Evolutionary conservation across 2,329 filamentous ascomycete species (phyloP), one percentile per base, ranked within the genome.

Genomic region (Microsporum canis): DNA sequence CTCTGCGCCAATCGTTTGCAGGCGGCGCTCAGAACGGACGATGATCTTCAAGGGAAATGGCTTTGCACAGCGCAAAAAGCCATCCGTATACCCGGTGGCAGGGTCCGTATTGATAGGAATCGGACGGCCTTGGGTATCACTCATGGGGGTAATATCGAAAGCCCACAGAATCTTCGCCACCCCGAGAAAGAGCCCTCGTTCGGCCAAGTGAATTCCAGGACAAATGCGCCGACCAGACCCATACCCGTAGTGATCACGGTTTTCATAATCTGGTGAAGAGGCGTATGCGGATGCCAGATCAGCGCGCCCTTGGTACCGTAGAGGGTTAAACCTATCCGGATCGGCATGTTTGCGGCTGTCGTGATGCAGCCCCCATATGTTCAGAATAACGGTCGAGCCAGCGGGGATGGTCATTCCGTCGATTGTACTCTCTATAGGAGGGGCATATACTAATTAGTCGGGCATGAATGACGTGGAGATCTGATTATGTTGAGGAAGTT

Each of bases 151-250:
- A 49, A 68, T 63, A 7, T 65, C 57, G 55, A 72, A 73, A 0
- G 67, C 81, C 82, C 82, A 85, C 0, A 85, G 67, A 0, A 81
- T 70, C 1, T 78, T 75, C 0, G 79, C 73, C 23, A 81, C 76
- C 49, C 73, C 76, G 1, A 80, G 68, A 7, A 75, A 72, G 0
- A 84, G 71, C 0, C 76, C 82, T 0, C 79, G 76, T 47, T 80
- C 77, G 0, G 79, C 80, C 0, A 84, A 74, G 58, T 84, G 80
- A 64, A 80, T 76, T 2, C 67, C 67, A 6, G 67, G 68, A 49
- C 68, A 69, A 45, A 68, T 62, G 12, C 66, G 66, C 5, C 68
- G 66, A 2, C 68, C 67, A 5, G 60, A 57, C 3, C 68, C 68
- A 43, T 66, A 70, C 3, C 58, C 70, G 66, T 78, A 81, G 58